Conservation (phyloP, 202 grass and related monocot species). For the Elaeis oleifera region DNA sequence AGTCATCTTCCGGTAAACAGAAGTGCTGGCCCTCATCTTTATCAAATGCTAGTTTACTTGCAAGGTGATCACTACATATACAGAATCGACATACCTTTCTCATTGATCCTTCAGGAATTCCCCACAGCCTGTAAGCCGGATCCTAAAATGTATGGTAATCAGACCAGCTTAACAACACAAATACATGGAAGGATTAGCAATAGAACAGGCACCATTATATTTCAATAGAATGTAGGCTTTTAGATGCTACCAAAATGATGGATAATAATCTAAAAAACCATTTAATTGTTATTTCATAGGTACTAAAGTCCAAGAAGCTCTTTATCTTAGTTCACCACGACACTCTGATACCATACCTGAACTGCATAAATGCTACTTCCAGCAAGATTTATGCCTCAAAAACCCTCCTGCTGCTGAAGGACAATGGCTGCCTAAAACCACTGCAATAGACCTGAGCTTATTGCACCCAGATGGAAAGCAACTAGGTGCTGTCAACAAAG, state of each 20-base stretch:
- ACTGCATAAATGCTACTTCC: constrained; percentile 43
- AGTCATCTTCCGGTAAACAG: too few species aligned
- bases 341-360: constrained; percentile 70
- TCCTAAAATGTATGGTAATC: constrained; percentile 3
- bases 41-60: too few species aligned
- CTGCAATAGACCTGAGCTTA: constrained; percentile 77
- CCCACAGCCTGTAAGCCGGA: not conserved
- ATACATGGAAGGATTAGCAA: constrained; percentile 6
- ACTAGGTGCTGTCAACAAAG: constrained; percentile 36
- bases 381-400: constrained; percentile 74
- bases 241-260: not conserved
- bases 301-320: constrained; percentile 44
- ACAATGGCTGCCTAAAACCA: constrained; percentile 67
- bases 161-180: constrained; percentile 3
- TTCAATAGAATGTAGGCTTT: not conserved
- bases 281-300: constrained; percentile 24
- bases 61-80: too few species aligned
- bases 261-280: too few species aligned
- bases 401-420: constrained; percentile 59
- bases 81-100: too few species aligned
- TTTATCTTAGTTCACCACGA: constrained; percentile 94
- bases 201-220: not conserved
- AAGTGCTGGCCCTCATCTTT: too few species aligned
- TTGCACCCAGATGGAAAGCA: constrained; percentile 33
- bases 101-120: not conserved